Evolutionary conservation across 192 early-diverging fungal species (phyloP).

Genomic region (Jimgerdemannia flammicorona): DNA sequence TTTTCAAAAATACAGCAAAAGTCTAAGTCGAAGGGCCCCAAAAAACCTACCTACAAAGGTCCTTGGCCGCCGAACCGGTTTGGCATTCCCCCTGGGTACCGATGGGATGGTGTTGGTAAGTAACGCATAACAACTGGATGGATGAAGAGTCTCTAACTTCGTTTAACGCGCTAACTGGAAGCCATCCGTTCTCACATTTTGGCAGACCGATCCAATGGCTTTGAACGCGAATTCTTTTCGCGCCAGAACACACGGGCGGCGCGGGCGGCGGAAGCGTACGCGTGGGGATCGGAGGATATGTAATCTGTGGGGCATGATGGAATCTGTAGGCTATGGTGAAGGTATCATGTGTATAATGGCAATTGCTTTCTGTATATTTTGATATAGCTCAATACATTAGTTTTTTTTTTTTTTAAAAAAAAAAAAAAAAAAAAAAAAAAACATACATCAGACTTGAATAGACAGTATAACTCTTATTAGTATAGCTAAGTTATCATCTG

Average conservation of each 20-base stretch:
- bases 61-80: slow-evolving; percentile 62
- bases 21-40: slow-evolving; percentile 30
- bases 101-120: slow-evolving; percentile 61
- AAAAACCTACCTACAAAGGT: slow-evolving; percentile 55
- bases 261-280: slow-evolving; percentile 43
- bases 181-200: slow-evolving; percentile 1
- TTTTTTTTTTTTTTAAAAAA: too few relatives aligned
- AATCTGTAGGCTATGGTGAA: too few relatives aligned
- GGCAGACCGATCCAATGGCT: slow-evolving; percentile 60
- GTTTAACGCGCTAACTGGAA: neutral
- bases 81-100: slow-evolving; percentile 59
- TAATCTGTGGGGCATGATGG: slow-evolving; percentile 27
- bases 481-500: too few relatives aligned
- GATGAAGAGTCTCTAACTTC: neutral
- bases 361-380: too few relatives aligned
- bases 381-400: too few relatives aligned
- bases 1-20: slow-evolving; percentile 16
- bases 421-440: too few relatives aligned
- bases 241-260: slow-evolving; percentile 26
- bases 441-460: too few relatives aligned
- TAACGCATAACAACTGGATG: too few relatives aligned
- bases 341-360: too few relatives aligned
- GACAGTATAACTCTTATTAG: too few relatives aligned
- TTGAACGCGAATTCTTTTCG: slow-evolving; percentile 49
- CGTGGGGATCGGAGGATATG: slow-evolving; percentile 63